Percentiles rank a stretch among this genome's conserved stretches.
phyloP scores from a whole-genome alignment of 208 protist species.

The Trichomonas gallinae region DNA sequence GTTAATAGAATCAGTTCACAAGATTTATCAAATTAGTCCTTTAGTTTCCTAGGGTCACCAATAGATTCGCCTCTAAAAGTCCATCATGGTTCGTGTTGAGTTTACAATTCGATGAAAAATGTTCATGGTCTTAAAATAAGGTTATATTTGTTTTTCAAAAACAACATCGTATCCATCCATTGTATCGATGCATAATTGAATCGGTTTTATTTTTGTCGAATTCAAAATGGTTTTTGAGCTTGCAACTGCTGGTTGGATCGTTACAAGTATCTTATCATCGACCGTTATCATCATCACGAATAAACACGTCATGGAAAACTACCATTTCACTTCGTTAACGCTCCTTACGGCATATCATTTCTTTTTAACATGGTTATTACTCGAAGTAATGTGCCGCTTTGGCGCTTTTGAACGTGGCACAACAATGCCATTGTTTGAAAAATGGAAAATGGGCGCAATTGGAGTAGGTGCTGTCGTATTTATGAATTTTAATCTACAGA shows the following conservation, averaged over 20 bases:
- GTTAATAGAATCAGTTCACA: no score
- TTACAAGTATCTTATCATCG: not conserved
- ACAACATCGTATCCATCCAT: no score
- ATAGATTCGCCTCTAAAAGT: no score
- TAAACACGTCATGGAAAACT: not conserved
- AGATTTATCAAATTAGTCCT: no score
- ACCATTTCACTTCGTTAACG: not conserved
- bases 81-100: no score
- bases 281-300: not conserved
- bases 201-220: no score
- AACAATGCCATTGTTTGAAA: not conserved
- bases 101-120: no score
- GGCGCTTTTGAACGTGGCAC: not conserved
- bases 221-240: not conserved
- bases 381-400: not conserved
- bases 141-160: no score
- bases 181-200: no score
- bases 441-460: not conserved
- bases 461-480: not conserved
- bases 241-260: not conserved
- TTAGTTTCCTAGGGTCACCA: no score
- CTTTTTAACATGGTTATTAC: not conserved
- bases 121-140: no score
- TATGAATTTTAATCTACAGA: constrained; percentile 24
- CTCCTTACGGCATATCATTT: constrained; percentile 8